phyloP scores from a whole-genome alignment of 306 rosid species.

The Dicorynia guianensis region DNA sequence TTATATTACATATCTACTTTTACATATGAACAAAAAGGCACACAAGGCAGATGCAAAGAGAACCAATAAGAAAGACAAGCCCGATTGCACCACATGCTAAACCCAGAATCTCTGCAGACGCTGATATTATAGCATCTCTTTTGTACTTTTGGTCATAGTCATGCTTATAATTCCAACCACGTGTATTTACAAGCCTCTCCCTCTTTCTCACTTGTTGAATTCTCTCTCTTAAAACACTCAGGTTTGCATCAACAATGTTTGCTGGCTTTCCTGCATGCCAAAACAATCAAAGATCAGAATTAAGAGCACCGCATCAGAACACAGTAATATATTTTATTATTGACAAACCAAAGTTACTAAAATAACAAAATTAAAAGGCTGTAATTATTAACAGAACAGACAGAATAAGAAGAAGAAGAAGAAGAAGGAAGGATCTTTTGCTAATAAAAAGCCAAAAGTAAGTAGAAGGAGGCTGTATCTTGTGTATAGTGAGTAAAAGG shows the following conservation, averaged over 20 bases:
- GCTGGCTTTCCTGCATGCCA: slow-evolving; percentile 52
- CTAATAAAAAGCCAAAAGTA: no score
- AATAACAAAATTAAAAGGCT: no score
- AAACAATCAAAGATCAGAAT: neutral
- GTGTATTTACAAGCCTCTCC: slow-evolving; percentile 35
- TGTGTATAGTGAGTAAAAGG: neutral
- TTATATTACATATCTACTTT: neutral
- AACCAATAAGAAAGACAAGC: slow-evolving; percentile 57
- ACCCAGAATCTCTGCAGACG: slow-evolving; percentile 45
- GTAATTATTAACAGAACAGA: neutral
- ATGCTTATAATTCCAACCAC: slow-evolving; percentile 51
- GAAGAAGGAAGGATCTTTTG: no score
- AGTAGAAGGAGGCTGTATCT: neutral
- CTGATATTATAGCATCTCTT: slow-evolving; percentile 32
- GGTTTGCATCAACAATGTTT: slow-evolving; percentile 61
- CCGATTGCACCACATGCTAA: slow-evolving; percentile 54
- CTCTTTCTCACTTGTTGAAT: slow-evolving; percentile 46
- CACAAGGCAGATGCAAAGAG: slow-evolving; percentile 49
- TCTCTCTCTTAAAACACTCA: slow-evolving; percentile 54
- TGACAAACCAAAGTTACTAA: no score
- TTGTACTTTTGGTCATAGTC: slow-evolving; percentile 22
- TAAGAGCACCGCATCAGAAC: no score
- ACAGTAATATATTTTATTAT: no score
- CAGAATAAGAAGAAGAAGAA: neutral
- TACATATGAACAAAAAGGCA: slow-evolving; percentile 40